Percentiles rank a stretch among this genome's conserved stretches.
Evolutionary conservation across 345 rosid species (phyloP).

Genomic region (Balakata baccata): DNA sequence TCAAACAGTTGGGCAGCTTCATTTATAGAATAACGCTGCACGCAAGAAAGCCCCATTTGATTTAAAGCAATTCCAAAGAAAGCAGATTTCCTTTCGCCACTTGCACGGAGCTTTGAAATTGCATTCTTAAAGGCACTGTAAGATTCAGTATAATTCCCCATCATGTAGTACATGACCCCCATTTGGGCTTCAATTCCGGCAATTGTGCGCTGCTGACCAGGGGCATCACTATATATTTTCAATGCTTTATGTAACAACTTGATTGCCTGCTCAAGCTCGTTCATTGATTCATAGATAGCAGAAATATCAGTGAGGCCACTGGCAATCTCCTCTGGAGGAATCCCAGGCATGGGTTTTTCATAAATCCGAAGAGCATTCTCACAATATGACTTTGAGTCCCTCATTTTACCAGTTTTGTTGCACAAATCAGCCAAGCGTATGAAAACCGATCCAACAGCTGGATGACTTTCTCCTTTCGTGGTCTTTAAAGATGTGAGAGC

Average conservation of each 20-base stretch:
- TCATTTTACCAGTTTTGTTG: slow-evolving; percentile 69
- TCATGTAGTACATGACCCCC: slow-evolving; percentile 88
- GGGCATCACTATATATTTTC: slow-evolving; percentile 53
- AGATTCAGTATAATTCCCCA: slow-evolving; percentile 66
- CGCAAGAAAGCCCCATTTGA: slow-evolving; percentile 89
- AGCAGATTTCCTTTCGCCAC: slow-evolving; percentile 78
- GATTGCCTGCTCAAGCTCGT: slow-evolving; percentile 65
- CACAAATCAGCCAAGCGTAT: slow-evolving; percentile 84
- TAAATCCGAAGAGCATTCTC: slow-evolving; percentile 79
- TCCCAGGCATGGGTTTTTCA: slow-evolving; percentile 52
- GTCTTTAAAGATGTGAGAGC: slow-evolving; percentile 74
- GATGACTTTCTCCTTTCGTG: slow-evolving; percentile 73
- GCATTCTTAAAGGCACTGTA: slow-evolving; percentile 64
- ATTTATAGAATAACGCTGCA: slow-evolving; percentile 60
- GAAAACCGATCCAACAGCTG: slow-evolving; percentile 71
- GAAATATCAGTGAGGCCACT: slow-evolving; percentile 80
- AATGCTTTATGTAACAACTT: slow-evolving; percentile 63
- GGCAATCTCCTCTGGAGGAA: slow-evolving; percentile 72
- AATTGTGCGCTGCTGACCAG: slow-evolving; percentile 69
- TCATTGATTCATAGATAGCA: slow-evolving; percentile 79
- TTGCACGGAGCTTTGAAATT: slow-evolving; percentile 60
- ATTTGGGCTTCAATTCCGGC: slow-evolving; percentile 94
- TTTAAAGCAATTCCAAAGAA: slow-evolving; percentile 78
- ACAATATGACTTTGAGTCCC: slow-evolving; percentile 79
- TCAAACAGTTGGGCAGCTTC: slow-evolving; percentile 89